Evolutionary conservation across 768 basidiomycete species (phyloP).

Genomic region (Panaeolus cyanescens): DNA sequence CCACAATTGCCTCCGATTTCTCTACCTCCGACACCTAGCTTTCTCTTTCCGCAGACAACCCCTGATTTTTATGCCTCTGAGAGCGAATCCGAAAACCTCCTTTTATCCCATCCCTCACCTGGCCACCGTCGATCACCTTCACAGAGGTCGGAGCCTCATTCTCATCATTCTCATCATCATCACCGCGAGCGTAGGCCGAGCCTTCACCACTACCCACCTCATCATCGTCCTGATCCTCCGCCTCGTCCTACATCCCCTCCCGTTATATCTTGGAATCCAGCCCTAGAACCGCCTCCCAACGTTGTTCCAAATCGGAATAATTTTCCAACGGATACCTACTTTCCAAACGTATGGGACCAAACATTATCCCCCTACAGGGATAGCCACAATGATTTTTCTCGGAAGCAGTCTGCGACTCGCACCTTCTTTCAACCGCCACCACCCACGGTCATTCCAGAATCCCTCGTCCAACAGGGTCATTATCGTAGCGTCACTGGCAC

Average conservation of each 20-base stretch:
- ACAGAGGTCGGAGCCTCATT: slow-evolving; percentile 10
- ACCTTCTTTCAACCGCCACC: slow-evolving; percentile 64
- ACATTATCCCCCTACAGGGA: slow-evolving; percentile 43
- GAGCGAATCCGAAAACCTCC: slow-evolving; percentile 26
- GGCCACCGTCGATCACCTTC: slow-evolving; percentile 4
- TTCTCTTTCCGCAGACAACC: slow-evolving; percentile 18
- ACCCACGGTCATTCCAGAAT: slow-evolving; percentile 63
- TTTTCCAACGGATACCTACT: slow-evolving; percentile 78
- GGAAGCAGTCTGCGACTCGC: slow-evolving; percentile 23
- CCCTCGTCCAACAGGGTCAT: slow-evolving; percentile 69
- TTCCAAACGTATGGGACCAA: slow-evolving; percentile 86
- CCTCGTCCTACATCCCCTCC: slow-evolving; percentile 59
- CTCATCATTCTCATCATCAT: slow-evolving; percentile 8
- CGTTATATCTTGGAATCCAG: slow-evolving; percentile 78
- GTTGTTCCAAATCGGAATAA: slow-evolving; percentile 51
- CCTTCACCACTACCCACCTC: slow-evolving; percentile 12
- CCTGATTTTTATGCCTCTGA: slow-evolving; percentile 32
- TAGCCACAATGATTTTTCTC: neutral
- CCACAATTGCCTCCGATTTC: slow-evolving; percentile 52
- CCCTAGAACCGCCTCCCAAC: slow-evolving; percentile 77
- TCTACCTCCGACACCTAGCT: slow-evolving; percentile 46
- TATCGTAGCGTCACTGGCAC: slow-evolving; percentile 68
- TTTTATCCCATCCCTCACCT: slow-evolving; percentile 11
- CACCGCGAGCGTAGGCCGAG: slow-evolving; percentile 7
- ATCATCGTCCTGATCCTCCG: slow-evolving; percentile 18